A percentile compares a stretch with the other conserved stretches of the same genome.
These are phyloP conservation scores for Athelia sp. DNA, from an alignment of 1,284 basidiomycete species.

Conservation along the genomic window DNA sequence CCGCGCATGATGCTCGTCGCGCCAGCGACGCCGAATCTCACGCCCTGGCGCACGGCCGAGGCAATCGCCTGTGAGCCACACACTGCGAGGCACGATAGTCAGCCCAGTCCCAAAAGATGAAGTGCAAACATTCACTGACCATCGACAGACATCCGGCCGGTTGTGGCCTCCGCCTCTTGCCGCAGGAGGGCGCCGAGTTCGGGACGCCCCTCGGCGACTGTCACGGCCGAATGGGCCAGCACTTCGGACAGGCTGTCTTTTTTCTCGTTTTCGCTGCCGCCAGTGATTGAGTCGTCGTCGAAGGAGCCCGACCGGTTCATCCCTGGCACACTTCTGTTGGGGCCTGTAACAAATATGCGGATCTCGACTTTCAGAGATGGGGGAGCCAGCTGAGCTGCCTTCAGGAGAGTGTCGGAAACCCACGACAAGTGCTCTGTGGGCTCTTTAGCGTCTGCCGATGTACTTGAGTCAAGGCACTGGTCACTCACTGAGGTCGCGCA, in stretches of 20 bases:
- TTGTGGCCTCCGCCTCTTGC: slow-evolving; percentile 20
- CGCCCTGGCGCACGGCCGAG: slow-evolving; percentile 29
- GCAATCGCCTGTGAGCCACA: slow-evolving; percentile 42
- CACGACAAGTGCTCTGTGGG: slow-evolving; percentile 36
- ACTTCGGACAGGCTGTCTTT: background rate
- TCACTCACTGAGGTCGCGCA: slow-evolving; percentile 34
- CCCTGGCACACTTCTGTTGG: too few relatives aligned
- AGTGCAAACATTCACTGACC: slow-evolving; percentile 19
- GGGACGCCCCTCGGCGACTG: slow-evolving; percentile 26
- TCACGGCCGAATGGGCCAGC: slow-evolving; percentile 16
- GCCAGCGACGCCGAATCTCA: slow-evolving; percentile 32
- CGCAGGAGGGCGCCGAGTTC: slow-evolving; percentile 18
- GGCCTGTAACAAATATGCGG: slow-evolving; percentile 31
- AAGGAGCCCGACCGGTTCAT: too few relatives aligned
- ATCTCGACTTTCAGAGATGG: slow-evolving; percentile 26
- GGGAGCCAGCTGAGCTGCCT: slow-evolving; percentile 25
- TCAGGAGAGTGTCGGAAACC: slow-evolving; percentile 29
- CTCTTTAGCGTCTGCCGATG: background rate
- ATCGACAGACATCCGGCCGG: slow-evolving; percentile 31
- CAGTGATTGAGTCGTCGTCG: too few relatives aligned
- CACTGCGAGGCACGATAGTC: slow-evolving; percentile 24
- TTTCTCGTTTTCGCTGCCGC: too few relatives aligned
- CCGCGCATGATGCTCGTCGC: slow-evolving; percentile 33
- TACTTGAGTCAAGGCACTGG: background rate
- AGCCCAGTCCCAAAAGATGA: too few relatives aligned